Conservation (phyloP, 805 yeast species). For the Vanderwaltozyma yarrowii region DNA sequence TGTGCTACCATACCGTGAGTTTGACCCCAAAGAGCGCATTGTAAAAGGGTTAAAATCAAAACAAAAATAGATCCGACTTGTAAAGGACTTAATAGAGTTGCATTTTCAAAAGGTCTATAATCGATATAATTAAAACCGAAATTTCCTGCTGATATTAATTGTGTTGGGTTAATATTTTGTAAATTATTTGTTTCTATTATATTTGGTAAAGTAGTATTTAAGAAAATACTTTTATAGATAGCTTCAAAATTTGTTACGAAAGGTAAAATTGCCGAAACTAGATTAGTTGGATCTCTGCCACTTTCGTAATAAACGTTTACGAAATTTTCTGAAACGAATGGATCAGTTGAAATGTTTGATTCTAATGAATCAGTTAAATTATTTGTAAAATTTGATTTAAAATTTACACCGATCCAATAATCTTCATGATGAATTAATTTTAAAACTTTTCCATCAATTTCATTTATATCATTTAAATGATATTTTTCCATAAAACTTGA, state of each 20-base stretch:
- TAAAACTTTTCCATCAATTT: conserved; percentile 30
- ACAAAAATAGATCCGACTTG: conserved; percentile 70
- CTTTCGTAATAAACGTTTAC: conserved; percentile 44
- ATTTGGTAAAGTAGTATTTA: conserved; percentile 13
- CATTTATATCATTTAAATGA: conserved; percentile 9
- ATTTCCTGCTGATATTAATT: conserved; percentile 7
- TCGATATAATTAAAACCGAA: conserved; percentile 27
- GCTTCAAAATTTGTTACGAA: conserved; percentile 31
- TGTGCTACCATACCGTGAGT: conserved; percentile 42
- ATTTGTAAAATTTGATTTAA: conserved; percentile 38
- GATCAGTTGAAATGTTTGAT: conserved; percentile 6
- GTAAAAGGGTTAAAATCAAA: conserved; percentile 63
- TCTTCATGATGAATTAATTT: conserved; percentile 41
- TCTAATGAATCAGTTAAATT: conserved; percentile 18
- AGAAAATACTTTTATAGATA: neutral
- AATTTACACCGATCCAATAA: conserved; percentile 55
- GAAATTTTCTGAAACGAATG: conserved; percentile 13
- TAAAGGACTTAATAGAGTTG: conserved; percentile 52
- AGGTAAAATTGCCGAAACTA: conserved; percentile 37
- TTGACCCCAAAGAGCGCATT: conserved; percentile 49
- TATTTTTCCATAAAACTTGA: conserved; percentile 16
- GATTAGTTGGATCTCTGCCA: conserved; percentile 49
- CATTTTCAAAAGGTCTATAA: conserved; percentile 38
- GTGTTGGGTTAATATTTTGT: conserved; percentile 3
- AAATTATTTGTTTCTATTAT: conserved; percentile 18